These are phyloP conservation scores for Microbotryum silenes-acaulis DNA, from an alignment of 1,284 basidiomycete genomes.

Conservation along the genomic window DNA sequence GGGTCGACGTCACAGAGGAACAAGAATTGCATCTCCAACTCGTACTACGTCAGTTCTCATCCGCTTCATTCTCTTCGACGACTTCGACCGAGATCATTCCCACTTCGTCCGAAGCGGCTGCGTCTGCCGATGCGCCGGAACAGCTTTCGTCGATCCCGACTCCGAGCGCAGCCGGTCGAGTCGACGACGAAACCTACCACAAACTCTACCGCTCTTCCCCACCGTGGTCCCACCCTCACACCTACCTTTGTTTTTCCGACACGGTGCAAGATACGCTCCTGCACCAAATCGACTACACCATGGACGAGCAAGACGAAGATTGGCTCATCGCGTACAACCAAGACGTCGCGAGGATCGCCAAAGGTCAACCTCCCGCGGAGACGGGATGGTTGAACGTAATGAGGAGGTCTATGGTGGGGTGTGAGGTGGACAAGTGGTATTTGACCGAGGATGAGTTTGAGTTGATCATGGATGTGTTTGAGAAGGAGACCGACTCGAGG, in stretches of 20 bases:
- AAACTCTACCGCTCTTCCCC: background rate
- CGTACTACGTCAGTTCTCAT: too few relatives aligned
- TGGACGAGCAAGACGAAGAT: constrained; percentile 2
- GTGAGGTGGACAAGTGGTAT: background rate
- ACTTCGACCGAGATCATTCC: too few relatives aligned
- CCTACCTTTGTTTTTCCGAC: background rate
- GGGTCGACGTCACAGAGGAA: too few relatives aligned
- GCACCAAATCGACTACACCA: background rate
- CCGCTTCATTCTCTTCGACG: too few relatives aligned
- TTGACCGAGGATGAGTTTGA: constrained; percentile 1
- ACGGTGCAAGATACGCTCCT: background rate
- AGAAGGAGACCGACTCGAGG: background rate
- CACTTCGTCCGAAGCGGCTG: too few relatives aligned
- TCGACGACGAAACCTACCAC: background rate
- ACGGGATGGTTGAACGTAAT: background rate
- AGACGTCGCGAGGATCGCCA: background rate
- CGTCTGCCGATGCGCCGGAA: too few relatives aligned
- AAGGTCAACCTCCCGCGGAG: background rate
- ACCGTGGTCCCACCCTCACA: background rate
- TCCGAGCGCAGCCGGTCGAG: background rate
- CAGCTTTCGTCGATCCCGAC: too few relatives aligned
- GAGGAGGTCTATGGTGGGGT: background rate
- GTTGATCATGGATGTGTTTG: constrained; percentile 3
- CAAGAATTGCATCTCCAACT: too few relatives aligned
- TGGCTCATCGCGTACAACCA: background rate